Evolutionary conservation across 352 stramenopile genomes (phyloP).

Genomic region (Phytophthora boehmeriae): DNA sequence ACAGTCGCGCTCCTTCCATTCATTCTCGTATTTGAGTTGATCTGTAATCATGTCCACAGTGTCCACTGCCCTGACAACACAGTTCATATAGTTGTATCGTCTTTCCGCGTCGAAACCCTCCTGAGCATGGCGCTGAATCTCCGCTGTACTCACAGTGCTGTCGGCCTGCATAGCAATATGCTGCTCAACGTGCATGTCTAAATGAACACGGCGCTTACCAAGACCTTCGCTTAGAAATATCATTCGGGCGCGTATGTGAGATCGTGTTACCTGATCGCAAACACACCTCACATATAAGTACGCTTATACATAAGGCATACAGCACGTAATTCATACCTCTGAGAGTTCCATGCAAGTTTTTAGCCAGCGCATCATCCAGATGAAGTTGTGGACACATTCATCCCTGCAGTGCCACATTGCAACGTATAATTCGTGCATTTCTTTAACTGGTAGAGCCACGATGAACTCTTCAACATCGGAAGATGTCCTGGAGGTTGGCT

Average conservation of each 20-base stretch:
- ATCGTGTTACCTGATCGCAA: conserved; percentile 1
- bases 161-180: background rate
- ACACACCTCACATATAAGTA: conserved; percentile 1
- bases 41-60: background rate
- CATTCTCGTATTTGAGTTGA: background rate
- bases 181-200: background rate
- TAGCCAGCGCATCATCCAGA: conserved; percentile 8
- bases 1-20: background rate
- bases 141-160: background rate
- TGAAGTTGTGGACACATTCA: background rate
- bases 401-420: background rate
- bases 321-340: background rate
- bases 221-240: background rate
- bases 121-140: background rate
- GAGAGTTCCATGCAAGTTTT: conserved; percentile 3
- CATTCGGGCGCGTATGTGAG: background rate
- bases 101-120: background rate
- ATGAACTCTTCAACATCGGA: conserved; percentile 4
- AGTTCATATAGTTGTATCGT: background rate
- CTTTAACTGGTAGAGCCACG: conserved; percentile 5
- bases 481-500: too few species aligned
- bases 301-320: background rate
- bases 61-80: background rate
- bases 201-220: background rate
- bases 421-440: conserved; percentile 5